Evolutionary conservation across 2,329 filamentous ascomycete genomes (phyloP).

Genomic region (Paracorniculantispora psalliotae): DNA sequence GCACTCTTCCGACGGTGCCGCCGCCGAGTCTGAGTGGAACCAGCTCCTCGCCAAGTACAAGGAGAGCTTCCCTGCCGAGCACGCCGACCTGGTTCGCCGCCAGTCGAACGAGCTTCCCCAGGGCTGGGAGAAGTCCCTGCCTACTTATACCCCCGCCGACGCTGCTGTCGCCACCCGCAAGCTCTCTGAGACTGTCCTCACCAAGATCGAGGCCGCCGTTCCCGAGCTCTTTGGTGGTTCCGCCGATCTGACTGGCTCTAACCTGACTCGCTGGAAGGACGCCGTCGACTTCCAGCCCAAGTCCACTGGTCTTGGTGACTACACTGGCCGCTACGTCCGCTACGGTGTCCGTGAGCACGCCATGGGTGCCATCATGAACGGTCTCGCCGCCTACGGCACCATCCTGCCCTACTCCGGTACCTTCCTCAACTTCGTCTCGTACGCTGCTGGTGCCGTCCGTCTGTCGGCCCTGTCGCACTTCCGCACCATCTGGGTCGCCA

Average conservation of each 20-base stretch:
- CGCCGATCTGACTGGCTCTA: conserved; percentile 95
- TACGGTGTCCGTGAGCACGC: conserved; percentile 90
- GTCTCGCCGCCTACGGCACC: conserved; percentile 90
- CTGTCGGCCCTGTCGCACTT: conserved; percentile 87
- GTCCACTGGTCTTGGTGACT: conserved; percentile 78
- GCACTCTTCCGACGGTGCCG: conserved; percentile 79
- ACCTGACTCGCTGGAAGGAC: conserved; percentile 97
- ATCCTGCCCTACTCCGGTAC: conserved; percentile 91
- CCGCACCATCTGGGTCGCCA: conserved; percentile 91
- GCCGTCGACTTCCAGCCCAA: conserved; percentile 97
- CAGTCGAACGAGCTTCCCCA: conserved; percentile 79
- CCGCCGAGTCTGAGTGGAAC: conserved; percentile 92
- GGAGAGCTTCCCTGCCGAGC: conserved; percentile 70
- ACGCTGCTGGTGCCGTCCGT: conserved; percentile 91
- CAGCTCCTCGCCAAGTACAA: conserved; percentile 83
- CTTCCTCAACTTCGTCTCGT: conserved; percentile 99
- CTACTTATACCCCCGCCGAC: conserved; percentile 83
- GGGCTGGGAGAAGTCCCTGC: conserved; percentile 92
- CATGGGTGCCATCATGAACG: conserved; percentile 93
- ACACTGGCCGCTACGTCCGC: conserved; percentile 84
- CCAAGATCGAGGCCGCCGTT: conserved; percentile 75
- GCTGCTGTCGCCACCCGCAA: conserved; percentile 86
- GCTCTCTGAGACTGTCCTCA: conserved; percentile 88
- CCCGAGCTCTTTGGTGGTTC: conserved; percentile 95
- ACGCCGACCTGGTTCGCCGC: conserved; percentile 76